Evolutionary conservation across 768 basidiomycete species (phyloP).

Genomic region (Lepiota subincarnata): DNA sequence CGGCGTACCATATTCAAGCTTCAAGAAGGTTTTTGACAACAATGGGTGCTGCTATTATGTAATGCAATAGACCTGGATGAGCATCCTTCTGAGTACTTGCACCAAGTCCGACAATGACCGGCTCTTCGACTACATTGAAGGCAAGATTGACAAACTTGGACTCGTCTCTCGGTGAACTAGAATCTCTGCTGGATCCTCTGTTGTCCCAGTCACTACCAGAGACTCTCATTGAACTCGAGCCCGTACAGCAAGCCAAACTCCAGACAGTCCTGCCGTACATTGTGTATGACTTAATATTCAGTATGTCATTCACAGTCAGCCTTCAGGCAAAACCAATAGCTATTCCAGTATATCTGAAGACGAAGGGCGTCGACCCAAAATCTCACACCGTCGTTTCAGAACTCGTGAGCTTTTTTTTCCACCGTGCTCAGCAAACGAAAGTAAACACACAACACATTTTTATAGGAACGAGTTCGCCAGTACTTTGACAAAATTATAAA

Average conservation of each 20-base stretch:
- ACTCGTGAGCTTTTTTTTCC: constrained; percentile 40
- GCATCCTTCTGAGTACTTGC: too few relatives aligned
- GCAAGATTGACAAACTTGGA: constrained; percentile 45
- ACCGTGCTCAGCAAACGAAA: background rate
- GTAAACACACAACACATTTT: background rate
- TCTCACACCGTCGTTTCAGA: constrained; percentile 75
- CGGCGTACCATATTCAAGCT: constrained; percentile 40
- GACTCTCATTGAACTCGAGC: constrained; percentile 57
- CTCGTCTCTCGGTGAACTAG: constrained; percentile 64
- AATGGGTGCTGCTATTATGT: background rate
- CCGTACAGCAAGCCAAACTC: constrained; percentile 77
- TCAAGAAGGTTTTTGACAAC: constrained; percentile 1
- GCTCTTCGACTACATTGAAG: constrained; percentile 43
- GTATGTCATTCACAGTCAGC: constrained; percentile 38
- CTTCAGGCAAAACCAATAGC: constrained; percentile 3
- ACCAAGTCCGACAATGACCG: constrained; percentile 30
- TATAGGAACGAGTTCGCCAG: constrained; percentile 66
- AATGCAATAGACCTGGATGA: background rate
- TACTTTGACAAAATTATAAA: constrained; percentile 82
- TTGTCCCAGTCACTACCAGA: constrained; percentile 67
- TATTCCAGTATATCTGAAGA: constrained; percentile 70
- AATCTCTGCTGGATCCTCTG: constrained; percentile 60
- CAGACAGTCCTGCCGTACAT: constrained; percentile 79
- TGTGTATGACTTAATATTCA: constrained; percentile 81
- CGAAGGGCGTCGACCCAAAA: constrained; percentile 74